Conservation (phyloP, 2,329 filamentous ascomycete genomes). For the Ceratocystis colombiana region DNA sequence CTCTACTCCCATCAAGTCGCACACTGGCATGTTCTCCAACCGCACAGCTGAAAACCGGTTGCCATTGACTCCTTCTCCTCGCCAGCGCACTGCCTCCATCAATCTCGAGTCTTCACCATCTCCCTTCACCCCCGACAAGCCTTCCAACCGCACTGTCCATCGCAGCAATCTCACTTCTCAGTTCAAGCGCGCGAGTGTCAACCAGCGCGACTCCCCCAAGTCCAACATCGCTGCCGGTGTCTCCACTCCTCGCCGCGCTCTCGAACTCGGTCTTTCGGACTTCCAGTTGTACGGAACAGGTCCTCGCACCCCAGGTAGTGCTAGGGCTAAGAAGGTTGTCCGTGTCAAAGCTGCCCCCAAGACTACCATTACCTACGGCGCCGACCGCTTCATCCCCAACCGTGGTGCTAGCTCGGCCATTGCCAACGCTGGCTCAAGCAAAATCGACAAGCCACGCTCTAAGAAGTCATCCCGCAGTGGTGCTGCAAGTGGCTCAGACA, state of each 20-base stretch:
- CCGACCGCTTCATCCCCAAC: conserved; percentile 94
- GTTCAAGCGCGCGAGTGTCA: conserved; percentile 59
- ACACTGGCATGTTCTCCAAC: conserved; percentile 81
- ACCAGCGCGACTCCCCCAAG: conserved; percentile 79
- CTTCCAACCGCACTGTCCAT: conserved; percentile 60
- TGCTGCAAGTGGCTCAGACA: conserved; percentile 47
- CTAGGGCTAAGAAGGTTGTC: conserved; percentile 48
- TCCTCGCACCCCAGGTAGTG: conserved; percentile 47
- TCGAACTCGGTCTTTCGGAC: conserved; percentile 87
- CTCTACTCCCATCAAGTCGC: conserved; percentile 89
- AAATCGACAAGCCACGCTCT: conserved; percentile 66
- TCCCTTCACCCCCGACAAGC: conserved; percentile 65
- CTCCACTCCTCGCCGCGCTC: conserved; percentile 65
- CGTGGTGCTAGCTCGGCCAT: conserved; percentile 82
- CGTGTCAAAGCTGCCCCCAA: conserved; percentile 54
- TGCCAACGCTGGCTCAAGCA: conserved; percentile 67
- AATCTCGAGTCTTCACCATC: conserved; percentile 63
- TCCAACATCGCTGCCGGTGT: conserved; percentile 78
- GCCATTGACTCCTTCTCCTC: conserved; percentile 86
- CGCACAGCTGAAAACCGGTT: conserved; percentile 91
- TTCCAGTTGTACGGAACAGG: conserved; percentile 84
- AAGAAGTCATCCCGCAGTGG: conserved; percentile 57
- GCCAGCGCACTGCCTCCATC: conserved; percentile 45
- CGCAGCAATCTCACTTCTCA: conserved; percentile 69
- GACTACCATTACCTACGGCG: conserved; percentile 69